phyloP scores from a whole-genome alignment of 306 rosid species.

The Aeschynomene evenia region DNA sequence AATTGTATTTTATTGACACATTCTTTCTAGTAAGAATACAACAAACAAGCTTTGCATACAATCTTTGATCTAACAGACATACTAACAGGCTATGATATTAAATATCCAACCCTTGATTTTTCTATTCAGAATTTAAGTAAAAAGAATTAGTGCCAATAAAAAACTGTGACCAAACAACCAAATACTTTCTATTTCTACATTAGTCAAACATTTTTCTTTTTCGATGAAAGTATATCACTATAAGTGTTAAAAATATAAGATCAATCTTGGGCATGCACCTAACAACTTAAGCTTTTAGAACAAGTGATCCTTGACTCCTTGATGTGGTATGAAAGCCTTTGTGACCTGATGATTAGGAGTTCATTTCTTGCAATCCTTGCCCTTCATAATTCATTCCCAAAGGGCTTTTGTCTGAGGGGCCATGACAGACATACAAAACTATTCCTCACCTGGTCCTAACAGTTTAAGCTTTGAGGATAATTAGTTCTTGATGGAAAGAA shows the following conservation, averaged over 20 bases:
- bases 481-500: too few species aligned
- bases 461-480: too few species aligned
- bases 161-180: background rate
- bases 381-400: background rate
- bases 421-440: background rate
- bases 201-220: background rate
- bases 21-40: constrained; percentile 13
- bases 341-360: background rate
- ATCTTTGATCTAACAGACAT: constrained; percentile 7
- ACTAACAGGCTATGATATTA: background rate
- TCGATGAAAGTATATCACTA: background rate
- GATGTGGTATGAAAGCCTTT: background rate
- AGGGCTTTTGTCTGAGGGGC: background rate
- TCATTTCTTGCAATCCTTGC: background rate
- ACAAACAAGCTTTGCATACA: background rate
- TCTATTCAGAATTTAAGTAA: background rate
- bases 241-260: background rate
- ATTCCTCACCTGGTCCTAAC: too few species aligned
- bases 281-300: background rate
- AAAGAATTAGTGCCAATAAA: background rate
- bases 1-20: background rate
- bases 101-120: background rate
- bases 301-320: background rate
- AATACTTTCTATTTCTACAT: constrained; percentile 2
- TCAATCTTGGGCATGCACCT: background rate